These are phyloP conservation scores for Leccinum incarnatum DNA, from an alignment of 768 basidiomycete species.

Conservation along the genomic window DNA sequence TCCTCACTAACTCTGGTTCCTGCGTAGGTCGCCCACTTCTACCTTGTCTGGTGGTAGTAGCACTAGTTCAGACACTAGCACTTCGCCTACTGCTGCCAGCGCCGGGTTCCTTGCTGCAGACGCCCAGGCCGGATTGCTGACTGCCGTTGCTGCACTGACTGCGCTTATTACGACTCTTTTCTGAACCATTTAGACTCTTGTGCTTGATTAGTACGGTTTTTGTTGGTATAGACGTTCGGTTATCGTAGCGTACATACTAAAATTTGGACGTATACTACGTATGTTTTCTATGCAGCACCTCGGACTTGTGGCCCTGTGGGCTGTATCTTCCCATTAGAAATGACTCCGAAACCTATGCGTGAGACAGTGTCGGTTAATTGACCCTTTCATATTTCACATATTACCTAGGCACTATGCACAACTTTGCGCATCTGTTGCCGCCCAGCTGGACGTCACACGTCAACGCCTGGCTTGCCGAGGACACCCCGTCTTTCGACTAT, in stretches of 20 bases:
- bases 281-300: not conserved
- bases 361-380: not conserved
- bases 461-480: constrained; percentile 82
- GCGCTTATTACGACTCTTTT: constrained; percentile 28
- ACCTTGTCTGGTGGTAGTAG: constrained; percentile 20
- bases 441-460: constrained; percentile 90
- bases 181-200: constrained; percentile 12
- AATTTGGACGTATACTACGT: not conserved
- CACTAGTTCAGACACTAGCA: constrained; percentile 27
- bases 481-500: constrained; percentile 94
- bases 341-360: not conserved
- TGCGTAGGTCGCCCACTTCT: constrained; percentile 11
- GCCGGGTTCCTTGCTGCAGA: constrained; percentile 31
- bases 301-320: not conserved
- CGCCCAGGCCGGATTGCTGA: constrained; percentile 32
- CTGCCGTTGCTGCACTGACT: constrained; percentile 36
- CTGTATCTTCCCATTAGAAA: not conserved
- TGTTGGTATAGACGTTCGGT: not conserved
- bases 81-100: constrained; percentile 27
- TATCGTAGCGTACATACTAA: not conserved
- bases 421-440: constrained; percentile 68
- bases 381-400: not conserved
- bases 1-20: not conserved
- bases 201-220: not conserved
- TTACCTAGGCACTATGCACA: not conserved